A percentile compares a stretch with the other conserved stretches of the same genome.
Conservation (phyloP, 1,284 basidiomycete species). For the Papiliotrema fonsecae region DNA sequence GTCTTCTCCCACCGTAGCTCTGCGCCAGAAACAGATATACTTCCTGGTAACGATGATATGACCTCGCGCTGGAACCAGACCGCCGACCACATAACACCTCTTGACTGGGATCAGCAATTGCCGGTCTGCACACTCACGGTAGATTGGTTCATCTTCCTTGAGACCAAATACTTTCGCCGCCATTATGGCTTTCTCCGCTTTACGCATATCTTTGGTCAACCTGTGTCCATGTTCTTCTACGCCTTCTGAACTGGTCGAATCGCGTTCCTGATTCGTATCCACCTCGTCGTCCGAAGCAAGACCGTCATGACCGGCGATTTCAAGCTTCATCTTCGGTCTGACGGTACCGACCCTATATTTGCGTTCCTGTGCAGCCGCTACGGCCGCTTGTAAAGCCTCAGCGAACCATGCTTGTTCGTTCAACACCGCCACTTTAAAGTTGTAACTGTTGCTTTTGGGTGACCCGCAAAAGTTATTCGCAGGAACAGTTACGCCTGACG, state of each 20-base stretch:
- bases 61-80: constrained; percentile 38
- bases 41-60: constrained; percentile 43
- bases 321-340: constrained; percentile 27
- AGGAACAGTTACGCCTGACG: no score
- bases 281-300: constrained; percentile 36
- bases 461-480: not conserved
- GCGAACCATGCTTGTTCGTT: constrained; percentile 41
- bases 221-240: constrained; percentile 6
- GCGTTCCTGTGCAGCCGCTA: constrained; percentile 19
- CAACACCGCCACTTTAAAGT: constrained; percentile 43
- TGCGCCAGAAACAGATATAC: constrained; percentile 47
- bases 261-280: constrained; percentile 7
- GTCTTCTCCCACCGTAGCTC: constrained; percentile 34
- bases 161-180: constrained; percentile 43
- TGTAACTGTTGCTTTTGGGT: constrained; percentile 4
- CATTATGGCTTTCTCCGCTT: constrained; percentile 33
- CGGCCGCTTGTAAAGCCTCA: constrained; percentile 22
- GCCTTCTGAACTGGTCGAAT: constrained; percentile 5
- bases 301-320: constrained; percentile 37
- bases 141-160: constrained; percentile 42
- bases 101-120: constrained; percentile 31
- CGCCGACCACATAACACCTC: constrained; percentile 39
- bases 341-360: constrained; percentile 21
- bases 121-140: constrained; percentile 24
- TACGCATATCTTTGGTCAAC: constrained; percentile 15